Percentiles rank a stretch among this genome's conserved stretches.
phyloP scores from a whole-genome alignment of 495 filamentous ascomycete genomes.

The Melanomma pulvis-pyrius region DNA sequence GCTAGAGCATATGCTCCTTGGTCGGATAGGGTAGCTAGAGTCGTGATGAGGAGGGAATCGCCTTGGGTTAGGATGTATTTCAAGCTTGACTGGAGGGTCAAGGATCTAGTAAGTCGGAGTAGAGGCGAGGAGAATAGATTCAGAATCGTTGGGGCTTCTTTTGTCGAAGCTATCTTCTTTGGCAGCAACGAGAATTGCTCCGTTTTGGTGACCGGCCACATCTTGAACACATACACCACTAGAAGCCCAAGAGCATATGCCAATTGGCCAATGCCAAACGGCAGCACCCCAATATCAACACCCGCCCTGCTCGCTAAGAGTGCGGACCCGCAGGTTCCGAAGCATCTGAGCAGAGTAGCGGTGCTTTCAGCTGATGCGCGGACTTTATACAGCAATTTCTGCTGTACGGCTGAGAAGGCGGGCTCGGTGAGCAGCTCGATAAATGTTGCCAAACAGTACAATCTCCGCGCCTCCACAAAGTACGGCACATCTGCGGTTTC shows the following conservation, averaged over 20 bases:
- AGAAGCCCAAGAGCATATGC: slow-evolving; percentile 70
- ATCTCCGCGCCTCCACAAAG: slow-evolving; percentile 61
- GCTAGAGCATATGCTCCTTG: slow-evolving; percentile 95
- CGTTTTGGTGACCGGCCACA: slow-evolving; percentile 28
- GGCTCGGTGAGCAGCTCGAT: slow-evolving; percentile 84
- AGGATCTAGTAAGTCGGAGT: slow-evolving; percentile 67
- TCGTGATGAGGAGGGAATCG: slow-evolving; percentile 82
- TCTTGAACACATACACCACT: slow-evolving; percentile 58
- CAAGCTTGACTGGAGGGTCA: slow-evolving; percentile 82
- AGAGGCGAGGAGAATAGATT: slow-evolving; percentile 67
- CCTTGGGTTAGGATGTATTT: slow-evolving; percentile 95
- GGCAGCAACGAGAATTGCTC: slow-evolving; percentile 46
- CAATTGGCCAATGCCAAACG: slow-evolving; percentile 88
- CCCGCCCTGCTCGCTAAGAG: slow-evolving; percentile 57
- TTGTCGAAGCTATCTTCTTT: slow-evolving; percentile 31
- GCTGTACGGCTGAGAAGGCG: slow-evolving; percentile 79
- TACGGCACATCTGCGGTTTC: slow-evolving; percentile 63
- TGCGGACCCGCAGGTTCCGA: slow-evolving; percentile 67
- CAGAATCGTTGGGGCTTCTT: background rate
- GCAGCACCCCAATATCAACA: slow-evolving; percentile 69
- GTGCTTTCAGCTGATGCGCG: slow-evolving; percentile 77
- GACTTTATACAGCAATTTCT: slow-evolving; percentile 74
- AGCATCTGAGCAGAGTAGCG: slow-evolving; percentile 76
- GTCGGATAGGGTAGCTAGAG: slow-evolving; percentile 70
- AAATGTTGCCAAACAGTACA: slow-evolving; percentile 76